Percentiles rank a stretch among this genome's conserved stretches.
These are phyloP conservation scores for Arthroderma uncinatum DNA, from an alignment of 2,329 filamentous ascomycete species.

Conservation along the genomic window DNA sequence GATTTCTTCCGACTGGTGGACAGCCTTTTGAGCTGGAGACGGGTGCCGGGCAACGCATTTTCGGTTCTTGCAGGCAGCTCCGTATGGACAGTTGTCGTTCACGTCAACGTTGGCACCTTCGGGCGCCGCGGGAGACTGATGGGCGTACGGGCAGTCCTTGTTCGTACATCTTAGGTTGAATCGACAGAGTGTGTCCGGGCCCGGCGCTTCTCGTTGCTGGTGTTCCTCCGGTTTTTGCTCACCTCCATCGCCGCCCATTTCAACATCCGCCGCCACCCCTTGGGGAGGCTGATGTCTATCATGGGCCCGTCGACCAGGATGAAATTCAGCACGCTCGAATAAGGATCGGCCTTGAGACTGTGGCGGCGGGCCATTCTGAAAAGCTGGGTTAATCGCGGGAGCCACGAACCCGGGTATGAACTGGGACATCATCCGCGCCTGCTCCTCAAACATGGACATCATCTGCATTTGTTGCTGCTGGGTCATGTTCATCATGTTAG, in stretches of 20 bases:
- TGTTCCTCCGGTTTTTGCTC: conserved; percentile 27
- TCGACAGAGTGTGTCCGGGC: conserved; percentile 63
- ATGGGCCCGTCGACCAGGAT: conserved; percentile 19
- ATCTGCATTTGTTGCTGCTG: conserved; percentile 62
- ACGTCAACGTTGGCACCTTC: conserved; percentile 67
- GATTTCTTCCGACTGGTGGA: conserved; percentile 71
- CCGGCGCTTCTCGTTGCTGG: conserved; percentile 37
- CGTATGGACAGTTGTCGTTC: conserved; percentile 68
- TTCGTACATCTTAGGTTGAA: conserved; percentile 85
- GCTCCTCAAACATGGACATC: conserved; percentile 70
- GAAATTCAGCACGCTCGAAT: conserved; percentile 57
- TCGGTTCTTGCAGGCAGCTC: conserved; percentile 85
- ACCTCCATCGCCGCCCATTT: conserved; percentile 29
- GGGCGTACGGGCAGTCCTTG: conserved; percentile 80
- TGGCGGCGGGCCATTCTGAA: conserved; percentile 36
- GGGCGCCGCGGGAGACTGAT: conserved; percentile 84
- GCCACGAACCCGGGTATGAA: conserved; percentile 48
- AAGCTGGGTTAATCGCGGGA: conserved; percentile 44
- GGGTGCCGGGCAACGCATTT: conserved; percentile 91
- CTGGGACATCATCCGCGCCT: conserved; percentile 75
- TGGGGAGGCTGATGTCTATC: conserved; percentile 8
- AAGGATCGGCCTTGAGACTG: conserved; percentile 49
- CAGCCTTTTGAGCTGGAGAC: conserved; percentile 68
- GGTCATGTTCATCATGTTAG: conserved; percentile 47
- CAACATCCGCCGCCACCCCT: conserved; percentile 17